Conservation (phyloP, 805 yeast species). For the Vanderwaltozyma tropicalis region DNA sequence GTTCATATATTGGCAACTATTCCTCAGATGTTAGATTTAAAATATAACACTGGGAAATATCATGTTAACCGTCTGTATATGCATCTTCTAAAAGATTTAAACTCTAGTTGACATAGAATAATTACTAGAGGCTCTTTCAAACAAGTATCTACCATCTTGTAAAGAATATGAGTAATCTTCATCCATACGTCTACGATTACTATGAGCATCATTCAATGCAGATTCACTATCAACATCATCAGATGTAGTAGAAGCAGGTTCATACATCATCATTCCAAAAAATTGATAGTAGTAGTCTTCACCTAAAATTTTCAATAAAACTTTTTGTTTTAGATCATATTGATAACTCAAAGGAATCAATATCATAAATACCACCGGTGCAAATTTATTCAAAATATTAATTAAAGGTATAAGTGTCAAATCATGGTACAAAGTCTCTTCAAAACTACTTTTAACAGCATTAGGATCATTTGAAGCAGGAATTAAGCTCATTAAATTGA, state of each 20-base stretch:
- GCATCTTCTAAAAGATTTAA: neutral
- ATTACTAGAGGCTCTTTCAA: slow-evolving; percentile 22
- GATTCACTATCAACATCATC: slow-evolving; percentile 9
- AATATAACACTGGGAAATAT: neutral
- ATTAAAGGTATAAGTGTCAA: slow-evolving; percentile 23
- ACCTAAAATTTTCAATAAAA: slow-evolving; percentile 22
- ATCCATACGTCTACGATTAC: slow-evolving; percentile 29
- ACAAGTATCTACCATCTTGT: slow-evolving; percentile 27
- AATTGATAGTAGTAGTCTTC: slow-evolving; percentile 27
- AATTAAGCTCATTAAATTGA: slow-evolving; percentile 24
- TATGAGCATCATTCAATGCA: slow-evolving; percentile 1
- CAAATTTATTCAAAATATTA: slow-evolving; percentile 17
- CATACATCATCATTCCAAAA: slow-evolving; percentile 26
- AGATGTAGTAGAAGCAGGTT: slow-evolving; percentile 10
- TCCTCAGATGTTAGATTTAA: neutral
- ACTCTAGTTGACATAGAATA: slow-evolving; percentile 5
- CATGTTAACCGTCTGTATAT: too few relatives aligned
- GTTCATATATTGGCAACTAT: neutral
- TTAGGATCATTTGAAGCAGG: slow-evolving; percentile 8
- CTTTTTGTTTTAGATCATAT: slow-evolving; percentile 22
- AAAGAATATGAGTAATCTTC: slow-evolving; percentile 30
- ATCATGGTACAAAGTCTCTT: slow-evolving; percentile 18
- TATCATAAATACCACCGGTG: slow-evolving; percentile 21
- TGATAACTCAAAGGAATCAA: slow-evolving; percentile 19
- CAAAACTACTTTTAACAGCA: slow-evolving; percentile 15